Percentiles rank a stretch among this genome's conserved stretches.
Conservation (phyloP, 2,329 filamentous ascomycete species). For the Fusarium sp. region DNA sequence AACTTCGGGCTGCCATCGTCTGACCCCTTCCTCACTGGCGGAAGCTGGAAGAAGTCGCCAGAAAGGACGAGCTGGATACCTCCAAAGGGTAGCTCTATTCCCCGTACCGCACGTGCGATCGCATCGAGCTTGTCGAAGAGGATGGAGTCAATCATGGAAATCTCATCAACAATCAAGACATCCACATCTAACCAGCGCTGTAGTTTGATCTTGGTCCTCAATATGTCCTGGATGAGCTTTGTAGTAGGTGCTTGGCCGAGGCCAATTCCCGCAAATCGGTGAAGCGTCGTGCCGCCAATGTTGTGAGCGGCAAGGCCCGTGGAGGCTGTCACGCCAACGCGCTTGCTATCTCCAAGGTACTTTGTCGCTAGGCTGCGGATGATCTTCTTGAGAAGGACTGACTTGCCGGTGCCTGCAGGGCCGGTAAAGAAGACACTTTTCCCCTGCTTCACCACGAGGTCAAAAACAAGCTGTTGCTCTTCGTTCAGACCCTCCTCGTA, state of each 20-base stretch:
- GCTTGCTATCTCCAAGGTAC: background rate
- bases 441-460: background rate
- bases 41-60: background rate
- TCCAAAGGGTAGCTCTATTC: background rate
- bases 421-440: background rate
- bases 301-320: background rate
- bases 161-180: background rate
- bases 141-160: background rate
- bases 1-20: background rate
- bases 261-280: background rate
- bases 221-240: background rate
- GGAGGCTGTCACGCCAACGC: background rate
- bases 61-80: background rate
- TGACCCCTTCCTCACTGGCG: background rate
- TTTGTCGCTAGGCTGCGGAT: background rate
- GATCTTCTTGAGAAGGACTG: background rate
- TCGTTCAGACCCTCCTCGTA: background rate
- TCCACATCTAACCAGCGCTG: background rate
- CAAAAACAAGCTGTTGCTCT: background rate
- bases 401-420: background rate
- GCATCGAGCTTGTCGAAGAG: background rate
- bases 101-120: background rate
- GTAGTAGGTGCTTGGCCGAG: background rate
- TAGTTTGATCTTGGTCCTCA: background rate
- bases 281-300: background rate